Percentiles rank a stretch among this genome's conserved stretches.
Evolutionary conservation across 768 basidiomycete species (phyloP).

Genomic region (Tulasnella sp.): DNA sequence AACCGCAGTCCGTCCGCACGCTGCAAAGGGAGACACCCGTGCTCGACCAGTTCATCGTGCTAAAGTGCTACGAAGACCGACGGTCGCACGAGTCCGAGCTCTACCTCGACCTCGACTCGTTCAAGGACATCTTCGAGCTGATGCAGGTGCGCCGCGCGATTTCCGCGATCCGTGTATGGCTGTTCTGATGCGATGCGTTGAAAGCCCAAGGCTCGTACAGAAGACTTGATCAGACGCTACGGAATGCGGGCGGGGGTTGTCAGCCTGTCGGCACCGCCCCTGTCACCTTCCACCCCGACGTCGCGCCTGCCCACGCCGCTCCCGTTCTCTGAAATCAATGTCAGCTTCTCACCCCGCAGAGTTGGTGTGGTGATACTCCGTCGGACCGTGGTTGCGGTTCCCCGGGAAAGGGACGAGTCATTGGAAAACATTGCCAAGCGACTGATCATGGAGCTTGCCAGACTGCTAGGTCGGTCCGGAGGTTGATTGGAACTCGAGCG

Average conservation of each 20-base stretch:
- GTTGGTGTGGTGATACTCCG: constrained; percentile 29
- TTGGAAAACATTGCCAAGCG: constrained; percentile 9
- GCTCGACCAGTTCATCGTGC: constrained; percentile 66
- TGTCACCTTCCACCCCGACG: not conserved
- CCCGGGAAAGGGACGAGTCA: constrained; percentile 13
- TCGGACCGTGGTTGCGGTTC: constrained; percentile 19
- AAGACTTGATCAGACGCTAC: constrained; percentile 49
- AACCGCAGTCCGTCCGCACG: constrained; percentile 15
- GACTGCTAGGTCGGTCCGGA: not conserved
- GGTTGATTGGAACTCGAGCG: not conserved
- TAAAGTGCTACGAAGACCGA: constrained; percentile 70
- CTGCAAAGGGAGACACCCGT: constrained; percentile 59
- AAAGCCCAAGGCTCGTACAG: constrained; percentile 62
- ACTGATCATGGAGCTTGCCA: constrained; percentile 2
- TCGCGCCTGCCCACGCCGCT: constrained; percentile 20
- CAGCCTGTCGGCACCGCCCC: constrained; percentile 9
- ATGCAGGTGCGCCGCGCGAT: constrained; percentile 21
- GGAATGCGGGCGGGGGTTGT: constrained; percentile 33
- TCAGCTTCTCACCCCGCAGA: constrained; percentile 32
- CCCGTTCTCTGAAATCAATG: constrained; percentile 30
- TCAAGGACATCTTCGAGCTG: constrained; percentile 68
- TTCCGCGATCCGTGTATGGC: not conserved
- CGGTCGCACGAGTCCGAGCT: constrained; percentile 57
- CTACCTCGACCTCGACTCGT: constrained; percentile 38
- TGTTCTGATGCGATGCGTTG: constrained; percentile 12